phyloP scores from a whole-genome alignment of 2,329 filamentous ascomycete species.

The Parastagonospora avenae region DNA sequence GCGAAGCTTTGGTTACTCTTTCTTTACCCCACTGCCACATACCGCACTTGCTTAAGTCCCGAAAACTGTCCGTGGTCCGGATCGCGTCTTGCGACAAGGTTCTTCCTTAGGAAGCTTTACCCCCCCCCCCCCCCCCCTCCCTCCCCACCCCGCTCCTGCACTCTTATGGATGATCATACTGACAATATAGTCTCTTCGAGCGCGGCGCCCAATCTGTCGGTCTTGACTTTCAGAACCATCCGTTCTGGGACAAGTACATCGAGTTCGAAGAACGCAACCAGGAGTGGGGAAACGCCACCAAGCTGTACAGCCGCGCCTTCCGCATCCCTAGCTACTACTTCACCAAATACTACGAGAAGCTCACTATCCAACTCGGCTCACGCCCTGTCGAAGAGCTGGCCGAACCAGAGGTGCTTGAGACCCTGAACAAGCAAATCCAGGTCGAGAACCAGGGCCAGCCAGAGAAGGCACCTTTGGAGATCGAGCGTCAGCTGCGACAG shows the following conservation, averaged over 20 bases:
- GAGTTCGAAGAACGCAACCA: constrained; percentile 88
- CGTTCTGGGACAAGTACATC: constrained; percentile 99
- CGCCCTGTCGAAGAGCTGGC: constrained; percentile 76
- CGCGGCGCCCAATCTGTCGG: constrained; percentile 84
- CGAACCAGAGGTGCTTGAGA: constrained; percentile 68
- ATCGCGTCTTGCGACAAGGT: constrained; percentile 43
- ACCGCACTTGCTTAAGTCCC: not conserved
- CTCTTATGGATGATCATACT: constrained; percentile 8
- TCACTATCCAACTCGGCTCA: constrained; percentile 73
- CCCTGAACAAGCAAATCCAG: constrained; percentile 74
- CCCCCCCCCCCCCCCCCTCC: constrained; percentile 4
- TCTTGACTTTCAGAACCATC: constrained; percentile 90
- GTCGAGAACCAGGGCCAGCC: constrained; percentile 62
- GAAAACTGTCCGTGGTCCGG: not conserved
- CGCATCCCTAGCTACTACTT: constrained; percentile 96
- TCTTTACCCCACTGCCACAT: not conserved
- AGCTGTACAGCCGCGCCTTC: constrained; percentile 80
- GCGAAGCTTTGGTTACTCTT: not conserved
- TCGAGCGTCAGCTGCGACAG: constrained; percentile 80
- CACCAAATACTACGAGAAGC: constrained; percentile 90
- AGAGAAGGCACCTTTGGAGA: constrained; percentile 71
- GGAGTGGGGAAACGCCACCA: constrained; percentile 69
- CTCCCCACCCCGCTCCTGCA: not conserved
- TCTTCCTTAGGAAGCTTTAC: constrained; percentile 23
- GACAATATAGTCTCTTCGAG: constrained; percentile 77